Conservation (phyloP, 2,329 filamentous ascomycete genomes). For the Claviceps purpurea region DNA sequence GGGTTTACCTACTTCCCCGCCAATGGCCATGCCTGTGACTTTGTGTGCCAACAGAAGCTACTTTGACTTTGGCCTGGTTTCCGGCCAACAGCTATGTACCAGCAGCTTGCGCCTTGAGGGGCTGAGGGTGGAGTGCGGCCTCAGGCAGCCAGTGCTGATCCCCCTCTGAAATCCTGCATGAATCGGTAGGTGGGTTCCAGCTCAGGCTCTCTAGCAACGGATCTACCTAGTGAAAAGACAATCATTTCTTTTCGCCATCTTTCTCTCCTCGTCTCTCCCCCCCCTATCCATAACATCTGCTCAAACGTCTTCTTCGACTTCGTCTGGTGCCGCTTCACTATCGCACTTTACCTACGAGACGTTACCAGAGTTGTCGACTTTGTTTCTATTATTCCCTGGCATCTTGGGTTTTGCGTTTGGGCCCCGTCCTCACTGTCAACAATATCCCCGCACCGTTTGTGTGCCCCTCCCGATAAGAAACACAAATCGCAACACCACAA, state of each 20-base stretch:
- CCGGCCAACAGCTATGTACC: background rate
- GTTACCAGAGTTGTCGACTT: background rate
- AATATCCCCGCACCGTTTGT: constrained; percentile 3
- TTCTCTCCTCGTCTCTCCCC: constrained; percentile 2
- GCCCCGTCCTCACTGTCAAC: constrained; percentile 4
- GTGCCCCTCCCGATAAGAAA: background rate
- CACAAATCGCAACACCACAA: constrained; percentile 31
- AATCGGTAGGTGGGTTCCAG: constrained; percentile 7
- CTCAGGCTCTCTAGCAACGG: constrained; percentile 11
- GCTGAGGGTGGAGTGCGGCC: constrained; percentile 1
- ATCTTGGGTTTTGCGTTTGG: background rate
- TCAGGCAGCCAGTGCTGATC: constrained; percentile 6
- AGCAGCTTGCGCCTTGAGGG: background rate
- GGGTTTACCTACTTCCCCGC: no score
- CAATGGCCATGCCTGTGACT: background rate
- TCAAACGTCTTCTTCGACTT: constrained; percentile 1
- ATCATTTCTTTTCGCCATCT: constrained; percentile 8
- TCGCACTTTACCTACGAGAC: constrained; percentile 2
- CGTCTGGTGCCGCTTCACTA: constrained; percentile 2
- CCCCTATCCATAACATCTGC: constrained; percentile 2
- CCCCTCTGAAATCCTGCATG: constrained; percentile 1
- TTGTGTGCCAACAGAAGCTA: background rate
- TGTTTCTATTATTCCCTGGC: background rate
- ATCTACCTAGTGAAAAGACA: constrained; percentile 5
- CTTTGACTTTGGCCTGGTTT: background rate